A percentile compares a stretch with the other conserved stretches of the same genome.
These are phyloP conservation scores for Diplodia seriata DNA, from an alignment of 2,329 filamentous ascomycete species.

Conservation along the genomic window DNA sequence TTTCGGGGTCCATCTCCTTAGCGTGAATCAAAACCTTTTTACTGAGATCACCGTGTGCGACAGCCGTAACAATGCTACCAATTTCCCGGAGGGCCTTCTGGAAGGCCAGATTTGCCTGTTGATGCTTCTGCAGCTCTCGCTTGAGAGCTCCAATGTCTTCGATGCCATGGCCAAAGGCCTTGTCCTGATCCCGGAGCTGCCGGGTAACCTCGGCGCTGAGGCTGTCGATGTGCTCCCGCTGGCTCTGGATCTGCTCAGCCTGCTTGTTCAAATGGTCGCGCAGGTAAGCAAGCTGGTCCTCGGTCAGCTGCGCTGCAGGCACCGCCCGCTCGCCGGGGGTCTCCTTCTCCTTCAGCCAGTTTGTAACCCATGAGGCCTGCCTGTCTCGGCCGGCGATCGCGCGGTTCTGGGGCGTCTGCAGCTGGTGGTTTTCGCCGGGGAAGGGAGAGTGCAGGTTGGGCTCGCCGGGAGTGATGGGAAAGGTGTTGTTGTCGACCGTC, in stretches of 20 bases:
- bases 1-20: slow-evolving; percentile 97
- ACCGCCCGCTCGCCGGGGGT: slow-evolving; percentile 54
- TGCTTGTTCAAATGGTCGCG: slow-evolving; percentile 93
- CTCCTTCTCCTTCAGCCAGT: slow-evolving; percentile 62
- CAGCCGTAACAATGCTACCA: slow-evolving; percentile 94
- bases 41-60: slow-evolving; percentile 91
- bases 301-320: slow-evolving; percentile 66
- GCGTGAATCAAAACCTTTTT: slow-evolving; percentile 97
- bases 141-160: slow-evolving; percentile 91
- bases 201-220: slow-evolving; percentile 85
- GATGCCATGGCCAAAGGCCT: slow-evolving; percentile 76
- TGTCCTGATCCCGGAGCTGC: slow-evolving; percentile 84
- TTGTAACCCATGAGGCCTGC: slow-evolving; percentile 55
- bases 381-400: slow-evolving; percentile 42
- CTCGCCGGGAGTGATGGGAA: slow-evolving; percentile 86
- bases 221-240: slow-evolving; percentile 83
- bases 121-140: slow-evolving; percentile 93
- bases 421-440: slow-evolving; percentile 61
- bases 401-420: slow-evolving; percentile 45
- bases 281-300: slow-evolving; percentile 83
- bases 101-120: slow-evolving; percentile 98
- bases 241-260: slow-evolving; percentile 86
- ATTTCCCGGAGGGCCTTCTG: slow-evolving; percentile 97
- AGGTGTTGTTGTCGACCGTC: slow-evolving; percentile 61
- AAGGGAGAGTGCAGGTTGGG: slow-evolving; percentile 62